Conservation (phyloP, 1,139 yeast species). For the Geotrichum fermentans region DNA sequence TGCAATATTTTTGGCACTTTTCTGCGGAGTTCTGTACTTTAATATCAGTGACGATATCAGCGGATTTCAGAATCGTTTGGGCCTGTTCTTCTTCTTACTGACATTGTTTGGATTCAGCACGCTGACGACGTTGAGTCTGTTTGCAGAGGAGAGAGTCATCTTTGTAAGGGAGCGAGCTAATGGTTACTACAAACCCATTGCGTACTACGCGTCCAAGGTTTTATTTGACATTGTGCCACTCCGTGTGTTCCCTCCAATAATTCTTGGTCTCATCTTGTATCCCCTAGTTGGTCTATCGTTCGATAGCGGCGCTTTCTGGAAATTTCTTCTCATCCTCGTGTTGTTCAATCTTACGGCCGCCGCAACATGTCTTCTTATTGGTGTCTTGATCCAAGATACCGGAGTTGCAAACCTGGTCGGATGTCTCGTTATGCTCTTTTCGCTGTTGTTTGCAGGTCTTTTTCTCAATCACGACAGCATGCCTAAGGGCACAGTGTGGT, state of each 20-base stretch:
- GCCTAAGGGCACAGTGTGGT: conserved; percentile 66
- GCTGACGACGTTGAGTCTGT: conserved; percentile 82
- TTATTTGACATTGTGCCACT: conserved; percentile 86
- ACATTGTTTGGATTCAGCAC: conserved; percentile 93
- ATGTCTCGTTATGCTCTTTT: conserved; percentile 73
- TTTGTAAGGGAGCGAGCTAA: conserved; percentile 91
- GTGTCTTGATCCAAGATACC: conserved; percentile 81
- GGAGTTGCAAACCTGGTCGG: conserved; percentile 90
- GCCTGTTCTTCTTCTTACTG: conserved; percentile 81
- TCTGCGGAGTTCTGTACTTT: conserved; percentile 83
- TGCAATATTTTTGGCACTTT: conserved; percentile 68
- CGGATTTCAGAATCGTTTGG: conserved; percentile 93
- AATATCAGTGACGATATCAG: conserved; percentile 81
- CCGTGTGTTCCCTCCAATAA: conserved; percentile 82
- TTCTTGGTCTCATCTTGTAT: conserved; percentile 78
- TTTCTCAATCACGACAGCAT: conserved; percentile 78
- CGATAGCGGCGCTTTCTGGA: conserved; percentile 71
- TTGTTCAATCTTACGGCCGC: conserved; percentile 84
- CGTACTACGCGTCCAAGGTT: conserved; percentile 80
- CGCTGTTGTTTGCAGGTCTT: conserved; percentile 85
- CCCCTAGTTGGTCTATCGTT: conserved; percentile 86
- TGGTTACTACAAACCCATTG: conserved; percentile 81
- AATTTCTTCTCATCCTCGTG: conserved; percentile 63
- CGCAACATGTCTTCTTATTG: conserved; percentile 77
- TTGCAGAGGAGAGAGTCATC: conserved; percentile 80